Base-by-base conservation (phyloP, 2,329 filamentous ascomycete genomes). In the Colletotrichum sp. region DNA sequence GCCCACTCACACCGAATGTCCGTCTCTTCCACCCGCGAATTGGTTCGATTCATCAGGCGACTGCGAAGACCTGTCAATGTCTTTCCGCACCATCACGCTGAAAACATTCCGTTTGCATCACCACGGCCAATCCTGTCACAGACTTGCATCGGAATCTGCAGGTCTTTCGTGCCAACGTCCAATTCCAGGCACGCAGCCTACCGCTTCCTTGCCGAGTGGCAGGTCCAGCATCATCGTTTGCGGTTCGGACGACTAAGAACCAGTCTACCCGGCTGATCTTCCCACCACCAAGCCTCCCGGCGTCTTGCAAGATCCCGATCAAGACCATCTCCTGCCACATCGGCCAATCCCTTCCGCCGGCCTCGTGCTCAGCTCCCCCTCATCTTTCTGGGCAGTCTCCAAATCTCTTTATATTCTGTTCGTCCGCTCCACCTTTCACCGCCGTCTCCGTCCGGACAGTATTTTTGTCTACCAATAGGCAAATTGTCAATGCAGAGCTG, bases 11-110 rank as follows among this genome's bases (percentile, higher is more conserved):
- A 75, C 73, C 70, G 52, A 61, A 70, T 26, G 16, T 73, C 56
- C 61, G 43, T 67, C 56, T 58, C 38, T 24, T 24, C 30, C 24
- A 36, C 28, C 32, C 43, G 32, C 63, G 34, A 68, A 63, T 68
- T 73, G 56, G 63, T 52, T 52, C 58, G 63, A 68, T 73, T 68
- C 69, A 75, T 73, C 73, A 75, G 69, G 21, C 63, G 43, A 75
- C 56, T 48, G 18, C 38, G 38, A n/a, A n/a, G 18, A 48, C 38
- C 32, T 30, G 21, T 55, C 68, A 36, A 74, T 52, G 59, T 26
- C 26, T 28, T 73, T 13, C 36, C 24, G 24, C 69, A 43, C 43
- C 58, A 75, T 69, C 58, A 34, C 30, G 32, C 24, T 55, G 69
- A 43, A 18, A 68, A 68, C 43, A 38, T 64, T 73, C 58, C 64